These are phyloP conservation scores for Passiflora organensis DNA, from an alignment of 345 rosid genomes.

Conservation along the genomic window DNA sequence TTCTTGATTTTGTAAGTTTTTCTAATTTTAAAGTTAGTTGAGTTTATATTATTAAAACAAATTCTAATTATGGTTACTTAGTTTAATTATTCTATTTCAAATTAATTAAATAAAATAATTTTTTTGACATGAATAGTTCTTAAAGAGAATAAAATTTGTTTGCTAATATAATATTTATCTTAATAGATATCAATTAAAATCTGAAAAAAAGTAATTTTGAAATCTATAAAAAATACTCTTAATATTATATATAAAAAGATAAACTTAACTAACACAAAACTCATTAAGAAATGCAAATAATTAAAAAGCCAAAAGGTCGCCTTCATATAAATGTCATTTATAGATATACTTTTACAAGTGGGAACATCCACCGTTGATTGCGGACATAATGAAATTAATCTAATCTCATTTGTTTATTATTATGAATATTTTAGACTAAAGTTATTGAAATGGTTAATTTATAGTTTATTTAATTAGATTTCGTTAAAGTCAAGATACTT, in stretches of 20 bases:
- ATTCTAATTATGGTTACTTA: no score
- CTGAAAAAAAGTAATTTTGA: neutral
- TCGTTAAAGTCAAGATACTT: no score
- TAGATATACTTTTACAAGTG: conserved; percentile 5
- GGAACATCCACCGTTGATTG: conserved; percentile 55
- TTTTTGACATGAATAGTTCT: no score
- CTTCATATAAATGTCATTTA: conserved; percentile 8
- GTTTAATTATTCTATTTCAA: no score
- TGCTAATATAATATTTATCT: no score
- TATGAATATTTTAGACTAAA: neutral
- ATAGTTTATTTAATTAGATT: neutral
- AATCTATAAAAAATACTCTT: neutral
- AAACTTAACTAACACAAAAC: neutral
- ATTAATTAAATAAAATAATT: no score
- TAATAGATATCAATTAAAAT: neutral
- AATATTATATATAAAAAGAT: neutral
- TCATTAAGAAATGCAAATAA: neutral
- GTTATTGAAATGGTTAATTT: neutral
- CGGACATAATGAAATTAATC: conserved; percentile 32
- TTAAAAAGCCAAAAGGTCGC: conserved; percentile 26
- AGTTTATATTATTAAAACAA: no score
- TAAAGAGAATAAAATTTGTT: no score
- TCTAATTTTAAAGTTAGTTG: no score
- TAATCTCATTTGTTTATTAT: neutral
- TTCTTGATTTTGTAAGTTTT: no score